Evolutionary conservation across 768 basidiomycete species (phyloP), one percentile per base, ranked within the genome.

Genomic region (Hygrocybe punicea): DNA sequence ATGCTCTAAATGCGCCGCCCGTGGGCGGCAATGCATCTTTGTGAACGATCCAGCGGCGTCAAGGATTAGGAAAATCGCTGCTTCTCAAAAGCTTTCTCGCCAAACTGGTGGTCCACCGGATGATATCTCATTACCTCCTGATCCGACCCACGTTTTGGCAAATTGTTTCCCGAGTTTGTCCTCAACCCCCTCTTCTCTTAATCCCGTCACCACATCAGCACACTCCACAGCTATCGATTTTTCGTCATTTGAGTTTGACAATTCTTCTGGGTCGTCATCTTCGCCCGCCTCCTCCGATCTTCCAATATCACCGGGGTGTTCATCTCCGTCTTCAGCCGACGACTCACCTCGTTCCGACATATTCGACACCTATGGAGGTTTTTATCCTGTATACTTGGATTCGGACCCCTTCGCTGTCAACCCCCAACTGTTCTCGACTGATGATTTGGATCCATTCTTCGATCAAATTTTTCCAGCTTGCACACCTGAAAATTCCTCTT

Each of bases 21-120:
- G 85, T 58, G 84, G 83, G 50, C 78, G 83, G 57, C 81, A 84
- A 55, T 89, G 87, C 67, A 65, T 86, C 37, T 88, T 86, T 67
- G 76, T 78, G 68, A 78, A 79, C 65, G 76, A 79, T 56, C 77
- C 77, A 2, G 74, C 76, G 57, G 67, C 71, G 17, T 75, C 77
- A 14, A 69, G 77, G 51, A 76, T 68, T 59, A 76, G 72, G 55
- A 75, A 71, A 60, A 61, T 65, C 39, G 70, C 71, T 36, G 65
- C 70, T 4, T 73, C 70, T 56, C 44, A 45, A 9, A 45, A 19
- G 21, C 14, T 9, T 19, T 7, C 21, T 45, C 44, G 44, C 21
- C 44, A 45, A 9, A 11, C 9, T 19, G 44, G 21, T 7, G 10
- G 14, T 19, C 44, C 44, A 7, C 11, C 35, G 25, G n/a, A 37